Conservation (phyloP, 345 rosid genomes). For the Aquilaria yunnanensis region DNA sequence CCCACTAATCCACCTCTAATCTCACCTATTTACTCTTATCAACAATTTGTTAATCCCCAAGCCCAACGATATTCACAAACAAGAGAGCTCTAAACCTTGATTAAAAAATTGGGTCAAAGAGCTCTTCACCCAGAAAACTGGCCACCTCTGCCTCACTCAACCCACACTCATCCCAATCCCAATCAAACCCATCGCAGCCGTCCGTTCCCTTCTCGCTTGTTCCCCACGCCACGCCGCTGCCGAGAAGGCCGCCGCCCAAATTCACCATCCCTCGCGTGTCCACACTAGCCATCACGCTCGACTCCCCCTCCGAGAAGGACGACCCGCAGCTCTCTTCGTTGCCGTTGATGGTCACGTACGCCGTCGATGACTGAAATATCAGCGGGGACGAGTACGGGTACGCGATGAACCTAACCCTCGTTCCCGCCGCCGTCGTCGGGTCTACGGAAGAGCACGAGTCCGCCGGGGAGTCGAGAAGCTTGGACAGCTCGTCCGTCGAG, state of each 20-base stretch:
- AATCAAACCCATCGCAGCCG: conserved; percentile 12
- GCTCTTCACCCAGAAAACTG: conserved; percentile 42
- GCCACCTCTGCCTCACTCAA: conserved; percentile 27
- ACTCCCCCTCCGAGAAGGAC: conserved; percentile 63
- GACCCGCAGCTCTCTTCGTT: conserved; percentile 90
- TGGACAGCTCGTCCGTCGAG: conserved; percentile 6
- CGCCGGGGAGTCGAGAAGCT: conserved; percentile 40
- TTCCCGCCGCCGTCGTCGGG: conserved; percentile 6
- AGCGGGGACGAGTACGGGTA: conserved; percentile 51
- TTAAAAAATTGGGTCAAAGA: neutral
- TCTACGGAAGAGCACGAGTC: neutral
- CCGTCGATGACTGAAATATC: conserved; percentile 47
- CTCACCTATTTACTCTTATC: neutral
- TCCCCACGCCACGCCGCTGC: conserved; percentile 28
- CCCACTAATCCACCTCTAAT: neutral
- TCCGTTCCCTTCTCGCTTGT: conserved; percentile 9
- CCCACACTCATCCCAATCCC: conserved; percentile 20
- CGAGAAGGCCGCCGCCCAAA: neutral
- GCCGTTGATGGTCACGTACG: conserved; percentile 72
- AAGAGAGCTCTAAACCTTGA: neutral
- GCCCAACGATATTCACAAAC: neutral
- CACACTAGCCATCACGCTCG: conserved; percentile 74
- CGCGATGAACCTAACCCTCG: conserved; percentile 60
- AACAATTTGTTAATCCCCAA: neutral
- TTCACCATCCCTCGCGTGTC: conserved; percentile 40